Conservation (phyloP, 177 flowering plant genomes). For the Telopea speciosissima region DNA sequence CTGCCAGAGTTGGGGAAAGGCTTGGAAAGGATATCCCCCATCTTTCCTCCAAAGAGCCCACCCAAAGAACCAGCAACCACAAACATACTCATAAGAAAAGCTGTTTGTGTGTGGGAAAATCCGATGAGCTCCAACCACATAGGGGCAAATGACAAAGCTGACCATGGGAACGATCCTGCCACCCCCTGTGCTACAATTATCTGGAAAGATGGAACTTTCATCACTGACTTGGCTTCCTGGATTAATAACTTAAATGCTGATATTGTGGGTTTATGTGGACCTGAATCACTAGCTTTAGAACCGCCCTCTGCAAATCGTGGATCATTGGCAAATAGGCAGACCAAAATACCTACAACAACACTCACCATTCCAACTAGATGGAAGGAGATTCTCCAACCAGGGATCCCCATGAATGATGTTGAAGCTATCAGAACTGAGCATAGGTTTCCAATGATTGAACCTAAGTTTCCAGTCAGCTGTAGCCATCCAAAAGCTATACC, state of each 20-base stretch:
- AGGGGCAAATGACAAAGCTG: constrained; percentile 79
- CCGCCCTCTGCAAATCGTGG: constrained; percentile 47
- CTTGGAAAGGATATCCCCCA: constrained; percentile 70
- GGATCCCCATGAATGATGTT: constrained; percentile 61
- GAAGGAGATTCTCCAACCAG: constrained; percentile 93
- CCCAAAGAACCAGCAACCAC: constrained; percentile 67
- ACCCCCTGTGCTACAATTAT: constrained; percentile 92
- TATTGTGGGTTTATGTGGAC: constrained; percentile 27
- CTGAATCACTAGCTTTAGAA: constrained; percentile 11
- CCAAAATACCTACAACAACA: constrained; percentile 59
- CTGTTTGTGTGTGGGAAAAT: constrained; percentile 69
- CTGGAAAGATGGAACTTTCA: constrained; percentile 71
- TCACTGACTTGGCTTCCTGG: constrained; percentile 64
- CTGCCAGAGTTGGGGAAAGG: constrained; percentile 75
- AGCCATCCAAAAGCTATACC: constrained; percentile 96
- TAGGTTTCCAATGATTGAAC: constrained; percentile 75
- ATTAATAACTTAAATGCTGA: constrained; percentile 51
- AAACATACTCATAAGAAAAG: constrained; percentile 53
- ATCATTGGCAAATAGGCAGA: constrained; percentile 62
- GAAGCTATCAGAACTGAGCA: constrained; percentile 72
- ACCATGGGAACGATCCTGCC: constrained; percentile 88
- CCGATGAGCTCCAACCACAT: constrained; percentile 97
- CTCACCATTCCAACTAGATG: constrained; percentile 74
- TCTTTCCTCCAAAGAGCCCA: constrained; percentile 76
- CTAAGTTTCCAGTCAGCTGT: constrained; percentile 70